Evolutionary conservation across 257 asterid species (phyloP), one percentile per base, ranked within the genome.

Genomic region (Gardenia jasminoides): DNA sequence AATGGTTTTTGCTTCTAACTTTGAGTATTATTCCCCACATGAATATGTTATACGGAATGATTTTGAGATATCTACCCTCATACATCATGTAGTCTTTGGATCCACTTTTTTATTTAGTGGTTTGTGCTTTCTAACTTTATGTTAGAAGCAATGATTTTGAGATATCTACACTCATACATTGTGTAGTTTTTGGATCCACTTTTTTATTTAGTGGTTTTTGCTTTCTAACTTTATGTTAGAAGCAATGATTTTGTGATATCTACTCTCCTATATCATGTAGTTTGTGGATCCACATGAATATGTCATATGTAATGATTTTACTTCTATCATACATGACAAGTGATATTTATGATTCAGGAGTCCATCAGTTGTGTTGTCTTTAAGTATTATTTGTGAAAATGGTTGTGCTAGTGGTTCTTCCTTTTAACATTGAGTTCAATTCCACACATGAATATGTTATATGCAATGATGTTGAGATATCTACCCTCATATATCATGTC

Each of bases 281-380:
- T 19, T 58, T 31, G 11, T 59, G 67, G n/a, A 20, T 61, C 72
- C n/a, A 11, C 16, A n/a, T n/a, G n/a, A n/a, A n/a, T n/a, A n/a
- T n/a, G n/a, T n/a, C n/a, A n/a, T n/a, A n/a, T n/a, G n/a, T n/a
- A n/a, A n/a, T n/a, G n/a, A n/a, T n/a, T n/a, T n/a, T n/a, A n/a
- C n/a, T 15, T 36, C 4, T 58, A 84, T 96, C 80, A 90, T 96
- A 84, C 93, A 96, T 80, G 99, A 96, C 89, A 96, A 98, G 99
- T 96, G 82, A 84, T 76, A 47, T 67, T 28, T 56, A 74, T 72
- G 46, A 36, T 84, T 81, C 52, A 47, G 76, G 79, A 68, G 65
- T 52, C 46, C 46, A 50, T 78, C 26, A 39, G 58, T 73, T 46
- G 13, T 77, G 78, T 75, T 39, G 77, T 54, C 67, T 61, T 64